Evolutionary conservation across 805 yeast species (phyloP).

Genomic region (Groenewaldozyma tartarivorans): DNA sequence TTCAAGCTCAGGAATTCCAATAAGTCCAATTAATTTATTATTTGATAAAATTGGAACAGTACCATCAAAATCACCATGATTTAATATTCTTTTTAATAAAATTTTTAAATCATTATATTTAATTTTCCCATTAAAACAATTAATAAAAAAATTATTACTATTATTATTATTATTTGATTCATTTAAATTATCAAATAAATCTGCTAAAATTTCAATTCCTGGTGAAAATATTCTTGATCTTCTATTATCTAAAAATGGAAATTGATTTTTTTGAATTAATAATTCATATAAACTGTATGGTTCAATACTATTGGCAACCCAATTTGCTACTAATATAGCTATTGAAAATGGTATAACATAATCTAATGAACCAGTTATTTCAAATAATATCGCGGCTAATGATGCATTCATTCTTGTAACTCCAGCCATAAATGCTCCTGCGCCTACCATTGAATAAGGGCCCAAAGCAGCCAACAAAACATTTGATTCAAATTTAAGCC

Average conservation of each 20-base stretch:
- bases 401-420: slow-evolving; percentile 88
- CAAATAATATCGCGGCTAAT: slow-evolving; percentile 88
- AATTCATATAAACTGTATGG: slow-evolving; percentile 43
- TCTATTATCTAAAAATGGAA: slow-evolving; percentile 42
- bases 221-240: not conserved
- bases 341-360: slow-evolving; percentile 50
- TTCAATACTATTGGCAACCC: slow-evolving; percentile 46
- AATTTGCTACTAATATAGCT: slow-evolving; percentile 46
- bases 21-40: slow-evolving; percentile 33
- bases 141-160: too few relatives aligned
- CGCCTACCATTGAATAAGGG: slow-evolving; percentile 90
- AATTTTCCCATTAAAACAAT: too few relatives aligned
- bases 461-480: slow-evolving; percentile 99
- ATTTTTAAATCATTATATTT: too few relatives aligned
- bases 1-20: slow-evolving; percentile 44
- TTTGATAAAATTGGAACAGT: slow-evolving; percentile 39
- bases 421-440: slow-evolving; percentile 92
- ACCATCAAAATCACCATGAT: slow-evolving; percentile 38
- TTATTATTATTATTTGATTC: not conserved
- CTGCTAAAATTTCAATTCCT: not conserved
- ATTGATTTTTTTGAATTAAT: slow-evolving; percentile 37
- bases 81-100: slow-evolving; percentile 31
- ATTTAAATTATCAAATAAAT: not conserved
- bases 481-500: too few relatives aligned
- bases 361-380: slow-evolving; percentile 46